phyloP scores from a whole-genome alignment of 805 yeast genomes.

The Ogataea paraovalis region DNA sequence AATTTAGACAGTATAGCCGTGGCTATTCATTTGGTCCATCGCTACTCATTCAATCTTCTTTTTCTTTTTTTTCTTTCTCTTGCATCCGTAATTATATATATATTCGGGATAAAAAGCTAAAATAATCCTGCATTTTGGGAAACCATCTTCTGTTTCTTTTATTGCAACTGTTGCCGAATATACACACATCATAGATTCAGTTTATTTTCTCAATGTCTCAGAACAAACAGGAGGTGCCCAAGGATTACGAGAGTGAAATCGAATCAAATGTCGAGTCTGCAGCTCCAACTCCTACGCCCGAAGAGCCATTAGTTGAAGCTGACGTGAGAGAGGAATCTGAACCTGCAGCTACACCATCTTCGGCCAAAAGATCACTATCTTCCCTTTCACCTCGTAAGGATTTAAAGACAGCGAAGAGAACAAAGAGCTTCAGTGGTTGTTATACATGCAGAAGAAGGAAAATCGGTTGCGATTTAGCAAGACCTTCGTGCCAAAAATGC shows the following conservation, averaged over 20 bases:
- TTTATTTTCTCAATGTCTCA: background rate
- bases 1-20: too few species aligned
- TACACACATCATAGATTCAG: background rate
- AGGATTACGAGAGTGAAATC: background rate
- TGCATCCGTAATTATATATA: too few species aligned
- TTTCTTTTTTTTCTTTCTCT: too few species aligned
- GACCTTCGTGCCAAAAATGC: conserved; percentile 73
- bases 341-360: background rate
- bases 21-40: too few species aligned
- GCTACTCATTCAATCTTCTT: too few species aligned
- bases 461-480: conserved; percentile 71
- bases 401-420: conserved; percentile 31
- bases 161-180: background rate
- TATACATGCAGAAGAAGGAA: conserved; percentile 81
- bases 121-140: too few species aligned
- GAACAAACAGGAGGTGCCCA: background rate
- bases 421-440: conserved; percentile 83
- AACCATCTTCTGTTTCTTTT: background rate
- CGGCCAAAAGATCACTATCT: background rate
- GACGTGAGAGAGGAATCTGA: background rate
- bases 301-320: background rate
- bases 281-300: background rate
- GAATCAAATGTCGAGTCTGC: background rate
- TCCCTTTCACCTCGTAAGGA: background rate
- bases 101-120: too few species aligned